Percentiles rank a stretch among this genome's conserved stretches.
Evolutionary conservation across 306 rosid genomes (phyloP).

Genomic region (Medicago lupulina): DNA sequence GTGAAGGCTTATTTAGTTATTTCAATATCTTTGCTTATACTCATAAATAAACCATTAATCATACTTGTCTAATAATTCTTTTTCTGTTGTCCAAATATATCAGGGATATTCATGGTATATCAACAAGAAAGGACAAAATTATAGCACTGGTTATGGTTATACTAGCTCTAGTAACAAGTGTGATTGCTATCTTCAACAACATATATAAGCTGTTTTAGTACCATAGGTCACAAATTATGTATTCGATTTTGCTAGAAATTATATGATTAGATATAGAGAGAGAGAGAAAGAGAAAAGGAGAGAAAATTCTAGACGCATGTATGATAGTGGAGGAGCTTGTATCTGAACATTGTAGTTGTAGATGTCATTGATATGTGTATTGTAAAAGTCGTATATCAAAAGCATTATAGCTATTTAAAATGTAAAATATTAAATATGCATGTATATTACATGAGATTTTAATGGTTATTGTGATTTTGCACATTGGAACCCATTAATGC

Average conservation of each 20-base stretch:
- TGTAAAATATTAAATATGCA: conserved; percentile 20
- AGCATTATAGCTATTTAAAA: conserved; percentile 5
- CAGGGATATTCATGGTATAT: conserved; percentile 79
- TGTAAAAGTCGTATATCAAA: not conserved
- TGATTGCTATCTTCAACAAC: conserved; percentile 73
- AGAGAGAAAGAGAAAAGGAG: not conserved
- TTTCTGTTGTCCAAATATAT: not conserved
- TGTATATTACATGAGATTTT: not conserved
- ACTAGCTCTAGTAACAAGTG: conserved; percentile 71
- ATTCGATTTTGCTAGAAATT: not conserved
- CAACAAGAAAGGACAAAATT: conserved; percentile 64
- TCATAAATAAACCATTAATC: not conserved
- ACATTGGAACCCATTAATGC: no score
- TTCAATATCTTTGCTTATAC: no score
- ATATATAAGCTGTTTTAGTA: conserved; percentile 45
- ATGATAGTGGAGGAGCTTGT: conserved; percentile 33
- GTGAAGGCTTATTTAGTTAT: no score
- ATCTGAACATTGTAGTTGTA: conserved; percentile 21
- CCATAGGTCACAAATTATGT: conserved; percentile 12
- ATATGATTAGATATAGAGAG: not conserved
- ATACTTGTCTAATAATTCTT: not conserved
- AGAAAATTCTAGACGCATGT: conserved; percentile 23
- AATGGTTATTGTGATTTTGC: no score
- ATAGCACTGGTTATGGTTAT: conserved; percentile 68
- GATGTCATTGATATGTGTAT: not conserved